phyloP scores from a whole-genome alignment of 805 yeast species.

The Ogataea siamensis region DNA sequence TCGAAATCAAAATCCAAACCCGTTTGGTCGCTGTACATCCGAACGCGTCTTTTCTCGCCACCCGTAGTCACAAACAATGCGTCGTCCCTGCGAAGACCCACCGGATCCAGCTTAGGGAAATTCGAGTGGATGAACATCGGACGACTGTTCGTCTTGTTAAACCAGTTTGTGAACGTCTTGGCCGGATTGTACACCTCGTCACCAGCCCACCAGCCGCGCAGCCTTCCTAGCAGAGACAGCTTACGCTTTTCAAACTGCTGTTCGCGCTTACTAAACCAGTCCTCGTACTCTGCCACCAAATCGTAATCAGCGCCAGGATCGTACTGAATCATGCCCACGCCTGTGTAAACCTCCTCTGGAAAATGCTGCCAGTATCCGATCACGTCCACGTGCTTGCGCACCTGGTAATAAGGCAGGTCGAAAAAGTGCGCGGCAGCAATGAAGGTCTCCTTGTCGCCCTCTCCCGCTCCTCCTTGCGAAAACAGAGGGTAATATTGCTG shows the following conservation, averaged over 20 bases:
- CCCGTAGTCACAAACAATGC: conserved; percentile 27
- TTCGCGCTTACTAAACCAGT: conserved; percentile 16
- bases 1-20: conserved; percentile 52
- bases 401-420: conserved; percentile 46
- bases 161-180: conserved; percentile 20
- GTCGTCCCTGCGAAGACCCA: conserved; percentile 35
- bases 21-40: conserved; percentile 32
- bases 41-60: conserved; percentile 19
- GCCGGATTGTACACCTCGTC: conserved; percentile 17
- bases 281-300: conserved; percentile 20
- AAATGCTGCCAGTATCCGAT: conserved; percentile 43
- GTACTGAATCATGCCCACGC: conserved; percentile 58
- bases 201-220: conserved; percentile 16
- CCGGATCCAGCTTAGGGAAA: conserved; percentile 54
- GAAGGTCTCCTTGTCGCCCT: conserved; percentile 61
- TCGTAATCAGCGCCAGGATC: conserved; percentile 46
- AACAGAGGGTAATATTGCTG: conserved; percentile 44
- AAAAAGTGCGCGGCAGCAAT: conserved; percentile 50
- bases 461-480: conserved; percentile 49
- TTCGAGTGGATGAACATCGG: conserved; percentile 51
- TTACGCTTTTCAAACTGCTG: conserved; percentile 7
- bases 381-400: conserved; percentile 47
- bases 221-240: conserved; percentile 9
- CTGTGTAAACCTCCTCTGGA: conserved; percentile 35
- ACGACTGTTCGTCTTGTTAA: conserved; percentile 25